Conservation (phyloP, 768 basidiomycete genomes). For the Boletus bicolor region DNA sequence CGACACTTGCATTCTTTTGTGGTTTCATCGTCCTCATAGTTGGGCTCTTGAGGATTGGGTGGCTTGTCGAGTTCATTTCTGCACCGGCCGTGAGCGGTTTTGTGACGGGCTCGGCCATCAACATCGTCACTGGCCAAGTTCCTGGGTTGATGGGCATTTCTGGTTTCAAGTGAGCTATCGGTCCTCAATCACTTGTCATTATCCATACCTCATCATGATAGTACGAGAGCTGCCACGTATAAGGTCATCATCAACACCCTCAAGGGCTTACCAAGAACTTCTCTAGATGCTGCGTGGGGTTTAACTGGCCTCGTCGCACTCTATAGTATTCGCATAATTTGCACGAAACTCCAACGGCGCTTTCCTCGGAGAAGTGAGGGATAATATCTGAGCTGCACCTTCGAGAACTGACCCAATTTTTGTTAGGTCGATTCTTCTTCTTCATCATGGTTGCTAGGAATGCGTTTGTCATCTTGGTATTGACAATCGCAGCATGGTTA, state of each 20-base stretch:
- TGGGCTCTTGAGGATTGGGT: slow-evolving; percentile 85
- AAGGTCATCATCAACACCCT: slow-evolving; percentile 90
- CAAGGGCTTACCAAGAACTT: slow-evolving; percentile 70
- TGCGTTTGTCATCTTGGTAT: slow-evolving; percentile 83
- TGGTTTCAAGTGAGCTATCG: slow-evolving; percentile 68
- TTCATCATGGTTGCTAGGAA: slow-evolving; percentile 76
- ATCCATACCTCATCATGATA: slow-evolving; percentile 27
- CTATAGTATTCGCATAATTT: slow-evolving; percentile 63
- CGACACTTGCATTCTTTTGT: slow-evolving; percentile 76
- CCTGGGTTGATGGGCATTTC: slow-evolving; percentile 87
- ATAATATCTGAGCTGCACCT: background rate
- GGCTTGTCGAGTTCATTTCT: slow-evolving; percentile 94
- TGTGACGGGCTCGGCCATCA: slow-evolving; percentile 98
- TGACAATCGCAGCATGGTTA: slow-evolving; percentile 86
- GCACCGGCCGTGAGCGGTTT: slow-evolving; percentile 82
- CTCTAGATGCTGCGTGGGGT: slow-evolving; percentile 88
- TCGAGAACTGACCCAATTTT: background rate
- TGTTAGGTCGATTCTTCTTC: slow-evolving; percentile 65
- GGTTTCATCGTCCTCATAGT: slow-evolving; percentile 91
- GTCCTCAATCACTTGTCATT: background rate
- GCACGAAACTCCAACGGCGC: slow-evolving; percentile 47
- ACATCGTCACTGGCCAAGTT: slow-evolving; percentile 83
- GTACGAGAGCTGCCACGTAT: slow-evolving; percentile 84
- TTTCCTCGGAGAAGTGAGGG: slow-evolving; percentile 61
- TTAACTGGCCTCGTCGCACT: slow-evolving; percentile 68